These are phyloP conservation scores for Mucuna pruriens DNA, from an alignment of 306 rosid genomes.

Conservation along the genomic window DNA sequence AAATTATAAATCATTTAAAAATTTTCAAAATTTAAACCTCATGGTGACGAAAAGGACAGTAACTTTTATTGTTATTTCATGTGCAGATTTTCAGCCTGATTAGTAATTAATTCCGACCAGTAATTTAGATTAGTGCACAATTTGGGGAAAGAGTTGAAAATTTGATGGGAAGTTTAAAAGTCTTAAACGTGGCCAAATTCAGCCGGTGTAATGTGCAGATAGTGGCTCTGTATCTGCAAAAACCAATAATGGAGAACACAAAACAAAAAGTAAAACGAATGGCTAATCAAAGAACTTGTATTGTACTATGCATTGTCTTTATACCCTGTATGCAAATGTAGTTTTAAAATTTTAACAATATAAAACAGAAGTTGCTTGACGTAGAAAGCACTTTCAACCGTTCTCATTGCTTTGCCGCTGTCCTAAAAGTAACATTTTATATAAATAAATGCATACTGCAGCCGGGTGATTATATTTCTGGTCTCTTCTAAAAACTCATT, in stretches of 20 bases:
- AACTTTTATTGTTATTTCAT: not conserved
- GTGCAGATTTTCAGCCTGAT: not conserved
- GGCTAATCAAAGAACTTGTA: not conserved
- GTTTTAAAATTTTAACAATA: not conserved
- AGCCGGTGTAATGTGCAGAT: not conserved
- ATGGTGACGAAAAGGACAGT: not conserved
- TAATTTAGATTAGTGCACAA: slow-evolving; percentile 12
- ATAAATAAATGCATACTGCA: not conserved
- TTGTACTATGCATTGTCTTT: not conserved
- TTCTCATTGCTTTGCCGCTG: slow-evolving; percentile 26
- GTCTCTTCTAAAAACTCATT: not conserved
- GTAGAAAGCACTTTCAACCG: slow-evolving; percentile 43
- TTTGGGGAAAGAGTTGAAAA: not conserved
- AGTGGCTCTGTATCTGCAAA: slow-evolving; percentile 27
- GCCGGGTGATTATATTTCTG: not conserved
- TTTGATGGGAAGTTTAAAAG: not conserved
- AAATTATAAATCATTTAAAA: no score
- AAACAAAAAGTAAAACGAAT: slow-evolving; percentile 36
- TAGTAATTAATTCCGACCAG: not conserved
- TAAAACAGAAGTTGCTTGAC: not conserved
- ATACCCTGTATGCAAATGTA: not conserved
- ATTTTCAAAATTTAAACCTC: not conserved
- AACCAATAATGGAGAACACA: slow-evolving; percentile 41
- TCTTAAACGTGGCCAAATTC: slow-evolving; percentile 36
- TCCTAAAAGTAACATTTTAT: slow-evolving; percentile 22